Base-by-base conservation (phyloP, 495 filamentous ascomycete species). In the Clavariopsis aquatica region DNA sequence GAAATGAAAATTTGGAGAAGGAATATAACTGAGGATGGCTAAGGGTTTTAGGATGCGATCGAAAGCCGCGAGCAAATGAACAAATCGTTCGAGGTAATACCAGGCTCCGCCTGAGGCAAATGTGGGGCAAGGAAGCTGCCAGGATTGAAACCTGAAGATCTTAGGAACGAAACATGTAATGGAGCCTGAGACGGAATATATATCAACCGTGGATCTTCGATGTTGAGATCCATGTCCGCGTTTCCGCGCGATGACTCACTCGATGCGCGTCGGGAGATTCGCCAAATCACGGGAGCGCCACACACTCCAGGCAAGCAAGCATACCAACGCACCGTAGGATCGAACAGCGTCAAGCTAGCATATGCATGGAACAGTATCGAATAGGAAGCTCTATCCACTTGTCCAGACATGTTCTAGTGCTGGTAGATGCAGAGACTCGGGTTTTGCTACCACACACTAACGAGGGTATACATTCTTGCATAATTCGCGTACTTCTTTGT, bases 101-200 rank as follows among this genome's bases (percentile, higher is more conserved):
- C n/a, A n/a, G n/a, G n/a, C n/a, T n/a, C 17, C 22, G 54, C 54
- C 54, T 57, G 13, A 45, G 54, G 31, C 54, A 58, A 29, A 47
- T 19, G 41, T 12, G 55, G 55, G 55, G 55, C 52, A 56, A 36
- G 17, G 20, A 23, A 22, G 19, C 10, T 23, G 31, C 19, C 29
- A 20, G 19, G 29, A 31, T 22, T 10, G n/a, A 45, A 57, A 60
- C 45, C 45, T 60, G 43, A 60, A n/a, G 34, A 52, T 43, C 23
- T 24, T 19, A 52, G 19, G 20, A 34, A 49, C 34, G 5, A 60
- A 26, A n/a, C n/a, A n/a, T n/a, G n/a, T n/a, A n/a, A 51, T 20
- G 45, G 20, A 23, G 56, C 63, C 56, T 66, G 60, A 49, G 17
- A 9, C 54, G 49, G 49, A 53, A 60, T 66, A 66, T 66, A 65